A percentile compares a stretch with the other conserved stretches of the same genome.
Evolutionary conservation across 2,329 filamentous ascomycete genomes (phyloP).

Genomic region (Phaeosphaeria sp.): DNA sequence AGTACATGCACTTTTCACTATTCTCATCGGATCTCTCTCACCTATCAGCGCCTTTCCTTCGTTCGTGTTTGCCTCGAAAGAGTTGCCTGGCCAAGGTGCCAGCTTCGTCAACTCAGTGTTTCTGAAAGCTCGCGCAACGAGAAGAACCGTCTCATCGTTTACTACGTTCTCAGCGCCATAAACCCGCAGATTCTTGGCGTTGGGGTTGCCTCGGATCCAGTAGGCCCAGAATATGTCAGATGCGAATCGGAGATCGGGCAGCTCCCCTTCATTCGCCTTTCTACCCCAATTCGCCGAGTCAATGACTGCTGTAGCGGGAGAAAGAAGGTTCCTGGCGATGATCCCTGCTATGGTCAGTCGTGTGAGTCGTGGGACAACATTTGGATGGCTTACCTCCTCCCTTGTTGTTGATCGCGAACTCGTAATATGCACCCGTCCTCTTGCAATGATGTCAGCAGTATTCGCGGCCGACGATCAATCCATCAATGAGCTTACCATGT

Average conservation of each 20-base stretch:
- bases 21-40: too few relatives aligned
- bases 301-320: too few relatives aligned
- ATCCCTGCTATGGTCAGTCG: constrained; percentile 2
- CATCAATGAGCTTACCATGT: too few relatives aligned
- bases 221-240: constrained; percentile 31
- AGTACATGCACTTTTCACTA: too few relatives aligned
- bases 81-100: neutral
- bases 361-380: neutral
- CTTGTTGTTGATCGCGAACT: neutral
- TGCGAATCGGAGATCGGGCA: constrained; percentile 17
- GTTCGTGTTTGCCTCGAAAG: neutral
- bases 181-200: constrained; percentile 19
- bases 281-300: neutral
- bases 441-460: too few relatives aligned
- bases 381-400: constrained; percentile 1
- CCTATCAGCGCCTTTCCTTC: neutral
- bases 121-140: neutral
- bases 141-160: neutral
- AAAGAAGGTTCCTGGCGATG: constrained; percentile 4
- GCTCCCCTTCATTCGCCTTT: constrained; percentile 5
- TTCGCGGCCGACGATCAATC: too few relatives aligned
- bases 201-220: constrained; percentile 17
- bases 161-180: constrained; percentile 3
- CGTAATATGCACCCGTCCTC: neutral
- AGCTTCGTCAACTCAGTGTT: neutral